Evolutionary conservation across 495 filamentous ascomycete genomes (phyloP).

Genomic region (Talaromyces proteolyticus): DNA sequence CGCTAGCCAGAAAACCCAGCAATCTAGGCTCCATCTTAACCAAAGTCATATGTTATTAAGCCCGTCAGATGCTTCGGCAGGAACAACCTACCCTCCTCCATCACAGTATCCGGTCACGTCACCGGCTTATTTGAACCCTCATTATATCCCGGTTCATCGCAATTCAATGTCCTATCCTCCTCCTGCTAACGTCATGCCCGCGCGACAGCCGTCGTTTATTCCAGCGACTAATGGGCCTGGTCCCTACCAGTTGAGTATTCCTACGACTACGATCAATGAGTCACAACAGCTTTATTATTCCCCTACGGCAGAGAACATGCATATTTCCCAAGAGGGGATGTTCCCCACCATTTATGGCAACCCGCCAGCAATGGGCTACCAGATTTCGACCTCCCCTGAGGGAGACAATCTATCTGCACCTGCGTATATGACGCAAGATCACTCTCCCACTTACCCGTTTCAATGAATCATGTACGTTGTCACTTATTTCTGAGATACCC

Average conservation of each 20-base stretch:
- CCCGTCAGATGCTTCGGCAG: not conserved
- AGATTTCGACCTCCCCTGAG: not conserved
- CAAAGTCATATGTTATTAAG: not conserved
- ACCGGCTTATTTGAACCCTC: not conserved
- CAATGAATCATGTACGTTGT: not conserved
- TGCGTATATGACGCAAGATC: not conserved
- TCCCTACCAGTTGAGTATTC: not conserved
- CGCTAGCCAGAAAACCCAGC: not conserved
- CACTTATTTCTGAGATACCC: not conserved
- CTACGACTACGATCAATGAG: not conserved
- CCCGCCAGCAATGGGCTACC: not conserved
- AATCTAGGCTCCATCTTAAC: not conserved
- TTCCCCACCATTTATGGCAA: not conserved
- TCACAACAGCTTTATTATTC: conserved; percentile 1
- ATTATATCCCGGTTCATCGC: conserved; percentile 7
- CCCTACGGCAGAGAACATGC: not conserved
- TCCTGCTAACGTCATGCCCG: not conserved
- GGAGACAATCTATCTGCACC: not conserved
- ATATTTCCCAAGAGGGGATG: not conserved
- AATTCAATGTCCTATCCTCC: conserved; percentile 11
- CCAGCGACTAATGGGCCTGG: not conserved
- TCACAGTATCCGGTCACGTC: not conserved
- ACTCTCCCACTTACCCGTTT: not conserved
- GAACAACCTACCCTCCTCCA: conserved; percentile 3
- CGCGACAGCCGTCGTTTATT: not conserved